phyloP scores from a whole-genome alignment of 495 filamentous ascomycete species.

The Trichocladium uniseriatum region DNA sequence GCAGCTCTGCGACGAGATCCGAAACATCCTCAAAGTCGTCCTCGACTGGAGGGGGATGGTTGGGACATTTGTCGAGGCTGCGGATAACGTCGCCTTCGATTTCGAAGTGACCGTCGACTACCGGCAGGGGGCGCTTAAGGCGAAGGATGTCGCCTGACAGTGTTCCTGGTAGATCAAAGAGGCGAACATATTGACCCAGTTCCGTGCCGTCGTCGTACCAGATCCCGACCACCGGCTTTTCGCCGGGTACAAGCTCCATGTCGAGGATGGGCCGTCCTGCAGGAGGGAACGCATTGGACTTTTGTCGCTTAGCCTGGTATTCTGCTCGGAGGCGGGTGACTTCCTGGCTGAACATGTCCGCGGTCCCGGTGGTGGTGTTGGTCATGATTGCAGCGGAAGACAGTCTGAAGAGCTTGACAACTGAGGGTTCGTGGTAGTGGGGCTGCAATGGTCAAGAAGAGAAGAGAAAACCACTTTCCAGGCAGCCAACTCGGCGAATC shows the following conservation, averaged over 20 bases:
- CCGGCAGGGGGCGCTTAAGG: conserved; percentile 15
- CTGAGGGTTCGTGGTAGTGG: too few species aligned
- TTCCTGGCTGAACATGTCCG: conserved; percentile 4
- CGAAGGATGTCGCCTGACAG: conserved; percentile 25
- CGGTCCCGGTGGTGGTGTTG: not conserved
- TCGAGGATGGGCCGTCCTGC: not conserved
- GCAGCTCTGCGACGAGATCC: conserved; percentile 12
- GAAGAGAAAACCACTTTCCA: too few species aligned
- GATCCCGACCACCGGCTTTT: not conserved
- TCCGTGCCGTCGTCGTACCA: conserved; percentile 1
- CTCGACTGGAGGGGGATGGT: not conserved
- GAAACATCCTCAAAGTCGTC: conserved; percentile 21
- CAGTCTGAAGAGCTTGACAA: too few species aligned
- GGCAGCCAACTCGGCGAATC: too few species aligned
- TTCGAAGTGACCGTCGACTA: conserved; percentile 3
- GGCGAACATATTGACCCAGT: conserved; percentile 12
- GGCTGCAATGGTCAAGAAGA: too few species aligned
- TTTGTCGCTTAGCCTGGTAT: not conserved
- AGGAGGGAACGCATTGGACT: conserved; percentile 2
- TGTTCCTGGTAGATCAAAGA: conserved; percentile 18
- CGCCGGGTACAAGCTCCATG: not conserved
- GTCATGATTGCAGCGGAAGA: too few species aligned
- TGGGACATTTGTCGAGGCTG: conserved; percentile 1
- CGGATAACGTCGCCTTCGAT: conserved; percentile 21
- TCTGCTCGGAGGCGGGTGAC: conserved; percentile 2